Base-by-base conservation (phyloP, 2,329 filamentous ascomycete genomes). In the Colletotrichum ledebouriae region DNA sequence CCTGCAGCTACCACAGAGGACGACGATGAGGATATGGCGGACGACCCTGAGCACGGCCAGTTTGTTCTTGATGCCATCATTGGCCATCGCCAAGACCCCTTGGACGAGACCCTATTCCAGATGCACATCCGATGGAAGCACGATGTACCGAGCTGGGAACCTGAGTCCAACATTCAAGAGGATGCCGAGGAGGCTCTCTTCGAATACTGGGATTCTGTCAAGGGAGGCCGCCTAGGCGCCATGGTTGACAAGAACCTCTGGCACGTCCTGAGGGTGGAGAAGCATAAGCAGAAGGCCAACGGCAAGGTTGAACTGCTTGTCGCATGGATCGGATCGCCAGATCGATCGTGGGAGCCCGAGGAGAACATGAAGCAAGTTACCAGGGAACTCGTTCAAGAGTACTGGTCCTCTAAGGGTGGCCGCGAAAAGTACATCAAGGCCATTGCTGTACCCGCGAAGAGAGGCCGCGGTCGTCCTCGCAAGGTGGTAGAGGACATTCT, bases 151-250 rank as follows among this genome's bases (percentile, higher is more conserved):
- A 77, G 75, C 3, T 80, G 77, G 77, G 78, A 79, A 29, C 55
- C 70, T 4, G 78, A 80, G 50, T 73, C 74, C 13, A 76, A 76
- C 61, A 76, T 80, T 49, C 78, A 80, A 44, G 62, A 73, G 56
- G 75, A 75, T 49, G 77, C 77, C 1, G 75, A 73, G 29, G 77
- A 78, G 22, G 69, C 67, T 1, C 63, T 80, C 1, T 79, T 70
- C 9, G 49, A 33, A 5, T 72, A 72, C 52, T 72, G 71, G 71
- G 49, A 69, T 7, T 50, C 41, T n/a, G 57, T 71, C 53, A 60
- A 63, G 62, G 71, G 71, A 11, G 71, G 71, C 15, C 64, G 71
- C 9, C 15, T 56, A 17, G 64, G 59, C 17, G 63, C 60, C 12
- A 67, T 72, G 67, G 46, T 39, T 0, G 67, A 72, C 52, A 63